phyloP scores from a whole-genome alignment of 2,329 filamentous ascomycete genomes.

The Macrophomina pseudophaseolina region DNA sequence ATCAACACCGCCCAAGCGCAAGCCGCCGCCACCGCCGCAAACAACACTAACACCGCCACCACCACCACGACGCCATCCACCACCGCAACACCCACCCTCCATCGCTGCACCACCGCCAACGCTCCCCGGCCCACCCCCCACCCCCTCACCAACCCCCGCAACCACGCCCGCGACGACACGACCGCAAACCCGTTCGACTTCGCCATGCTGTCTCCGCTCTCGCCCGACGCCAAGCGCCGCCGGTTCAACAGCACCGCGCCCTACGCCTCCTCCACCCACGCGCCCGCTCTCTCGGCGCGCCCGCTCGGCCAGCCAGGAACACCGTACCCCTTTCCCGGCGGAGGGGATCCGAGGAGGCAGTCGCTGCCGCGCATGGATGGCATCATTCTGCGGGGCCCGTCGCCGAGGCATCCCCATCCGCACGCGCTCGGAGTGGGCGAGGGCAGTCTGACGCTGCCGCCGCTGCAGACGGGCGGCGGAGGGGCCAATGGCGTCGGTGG shows the following conservation, averaged over 20 bases:
- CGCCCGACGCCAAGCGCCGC: conserved; percentile 43
- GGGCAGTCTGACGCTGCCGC: conserved; percentile 57
- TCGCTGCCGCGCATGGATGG: conserved; percentile 36
- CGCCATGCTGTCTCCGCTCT: conserved; percentile 32
- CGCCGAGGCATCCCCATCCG: conserved; percentile 40
- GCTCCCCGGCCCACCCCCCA: background rate
- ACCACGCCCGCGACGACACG: conserved; percentile 3
- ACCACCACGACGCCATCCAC: background rate
- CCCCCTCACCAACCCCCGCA: conserved; percentile 33
- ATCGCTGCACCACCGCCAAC: conserved; percentile 2
- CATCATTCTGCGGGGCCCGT: conserved; percentile 41
- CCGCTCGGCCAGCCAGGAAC: conserved; percentile 61
- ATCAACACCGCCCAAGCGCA: conserved; percentile 41
- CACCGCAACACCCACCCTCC: background rate
- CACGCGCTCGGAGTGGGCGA: conserved; percentile 20
- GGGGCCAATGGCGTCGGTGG: background rate
- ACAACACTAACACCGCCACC: background rate
- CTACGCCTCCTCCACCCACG: conserved; percentile 57
- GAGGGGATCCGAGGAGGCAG: conserved; percentile 35
- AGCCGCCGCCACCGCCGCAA: conserved; percentile 17
- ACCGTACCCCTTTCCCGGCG: conserved; percentile 40
- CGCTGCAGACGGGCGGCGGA: conserved; percentile 46
- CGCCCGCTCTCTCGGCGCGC: conserved; percentile 58
- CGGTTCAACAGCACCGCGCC: conserved; percentile 45
- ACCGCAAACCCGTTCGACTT: conserved; percentile 18